phyloP scores from a whole-genome alignment of 257 asterid species.

The Scutellaria barbata region DNA sequence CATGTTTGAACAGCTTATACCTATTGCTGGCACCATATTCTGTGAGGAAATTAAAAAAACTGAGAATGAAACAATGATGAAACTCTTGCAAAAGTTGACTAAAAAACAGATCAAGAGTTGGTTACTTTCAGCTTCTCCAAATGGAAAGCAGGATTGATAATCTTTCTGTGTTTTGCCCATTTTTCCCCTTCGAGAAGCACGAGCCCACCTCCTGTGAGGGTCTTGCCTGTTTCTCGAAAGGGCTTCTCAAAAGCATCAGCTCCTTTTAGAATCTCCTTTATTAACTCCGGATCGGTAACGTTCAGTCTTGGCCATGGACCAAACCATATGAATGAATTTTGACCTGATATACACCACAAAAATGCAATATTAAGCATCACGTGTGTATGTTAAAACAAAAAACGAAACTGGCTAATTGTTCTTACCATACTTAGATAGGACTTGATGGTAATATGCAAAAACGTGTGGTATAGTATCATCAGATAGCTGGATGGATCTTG shows the following conservation, averaged over 20 bases:
- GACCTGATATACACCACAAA: background rate
- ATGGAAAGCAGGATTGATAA: conserved; percentile 41
- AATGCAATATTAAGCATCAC: too few relatives aligned
- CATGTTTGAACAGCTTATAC: conserved; percentile 34
- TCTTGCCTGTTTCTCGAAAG: background rate
- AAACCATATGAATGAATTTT: conserved; percentile 36
- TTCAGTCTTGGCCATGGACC: conserved; percentile 40
- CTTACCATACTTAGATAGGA: conserved; percentile 35
- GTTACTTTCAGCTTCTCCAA: conserved; percentile 39
- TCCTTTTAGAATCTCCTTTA: conserved; percentile 33
- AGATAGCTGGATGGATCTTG: conserved; percentile 34
- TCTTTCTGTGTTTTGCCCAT: conserved; percentile 40
- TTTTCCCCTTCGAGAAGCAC: conserved; percentile 31
- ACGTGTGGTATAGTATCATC: conserved; percentile 38
- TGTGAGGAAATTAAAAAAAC: background rate
- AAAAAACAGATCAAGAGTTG: too few relatives aligned
- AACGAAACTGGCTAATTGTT: background rate
- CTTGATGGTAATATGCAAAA: conserved; percentile 21
- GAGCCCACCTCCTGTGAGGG: conserved; percentile 34
- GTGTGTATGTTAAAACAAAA: too few relatives aligned
- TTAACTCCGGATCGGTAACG: conserved; percentile 31
- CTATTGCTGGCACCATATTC: conserved; percentile 33
- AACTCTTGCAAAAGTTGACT: too few relatives aligned
- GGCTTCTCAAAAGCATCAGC: conserved; percentile 31
- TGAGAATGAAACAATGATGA: background rate